Evolutionary conservation across 2,329 filamentous ascomycete species (phyloP), one percentile per base, ranked within the genome.

Genomic region (Hypomyces rosellus): DNA sequence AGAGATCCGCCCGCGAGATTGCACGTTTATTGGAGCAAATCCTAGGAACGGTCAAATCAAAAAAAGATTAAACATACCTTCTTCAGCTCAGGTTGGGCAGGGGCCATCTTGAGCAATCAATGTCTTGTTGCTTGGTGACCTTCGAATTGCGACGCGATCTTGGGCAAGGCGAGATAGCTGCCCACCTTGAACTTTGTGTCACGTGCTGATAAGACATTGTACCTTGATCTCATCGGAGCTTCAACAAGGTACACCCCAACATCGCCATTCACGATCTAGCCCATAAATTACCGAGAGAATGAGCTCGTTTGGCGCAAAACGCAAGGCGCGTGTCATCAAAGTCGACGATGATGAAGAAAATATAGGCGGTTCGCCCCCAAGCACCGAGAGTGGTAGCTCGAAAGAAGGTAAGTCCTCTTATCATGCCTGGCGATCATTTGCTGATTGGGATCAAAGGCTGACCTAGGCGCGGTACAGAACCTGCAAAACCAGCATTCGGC

Each of bases 31-130:
- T 3, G 1, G 2, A 15, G 34, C 7, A n/a, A 1, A 7, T 43
- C 36, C 33, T 2, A 25, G 4, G 25, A 30, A 7, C 25, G 9
- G 6, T 30, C 9, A 2, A 7, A 30, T 30, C 2, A 30, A 7
- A 30, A 30, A 4, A 38, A 36, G 11, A 18, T 0, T 37, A 5
- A 1, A 37, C 59, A 22, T 73, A 95, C 93, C 84, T 97, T 99
- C 76, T 97, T 99, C 57, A 99, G 82, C 77, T 99, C 95, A 63
- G 93, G 93, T 75, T 97, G 93, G 69, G 93, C 91, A 84, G 95
- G 92, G 75, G 93, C 89, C 93, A 99, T 99, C 59, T 77, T 87
- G 75, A 69, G 60, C 59, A 60, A 53, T 64, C 53, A 55, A 54
- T 53, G 51, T 54, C 53, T 42, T 53, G 52, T 54, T 50, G 56